Evolutionary conservation across 2,329 filamentous ascomycete genomes (phyloP).

Genomic region (Teratosphaeriaceae sp.): DNA sequence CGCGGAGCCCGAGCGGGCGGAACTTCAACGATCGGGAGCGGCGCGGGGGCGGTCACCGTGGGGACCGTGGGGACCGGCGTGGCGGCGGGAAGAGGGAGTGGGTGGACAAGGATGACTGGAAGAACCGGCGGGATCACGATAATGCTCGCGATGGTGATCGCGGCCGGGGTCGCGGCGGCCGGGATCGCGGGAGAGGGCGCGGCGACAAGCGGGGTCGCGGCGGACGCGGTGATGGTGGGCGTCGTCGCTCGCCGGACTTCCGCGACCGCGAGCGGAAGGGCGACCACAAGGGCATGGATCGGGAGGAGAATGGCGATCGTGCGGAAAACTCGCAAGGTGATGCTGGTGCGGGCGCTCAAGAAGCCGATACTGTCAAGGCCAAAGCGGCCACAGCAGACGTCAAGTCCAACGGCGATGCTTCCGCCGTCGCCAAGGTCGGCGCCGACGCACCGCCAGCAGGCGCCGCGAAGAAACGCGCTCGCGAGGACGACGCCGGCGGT

Average conservation of each 20-base stretch:
- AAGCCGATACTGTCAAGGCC: background rate
- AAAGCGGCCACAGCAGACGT: constrained; percentile 1
- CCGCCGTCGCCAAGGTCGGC: background rate
- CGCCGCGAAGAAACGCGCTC: constrained; percentile 7
- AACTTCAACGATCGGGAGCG: constrained; percentile 14
- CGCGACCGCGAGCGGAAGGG: background rate
- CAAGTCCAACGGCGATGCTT: background rate
- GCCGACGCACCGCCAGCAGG: constrained; percentile 1
- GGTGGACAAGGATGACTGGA: constrained; percentile 11
- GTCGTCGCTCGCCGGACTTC: constrained; percentile 4
- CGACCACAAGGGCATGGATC: background rate
- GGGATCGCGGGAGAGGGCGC: constrained; percentile 3
- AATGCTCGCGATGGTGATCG: constrained; percentile 3
- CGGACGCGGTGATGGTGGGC: constrained; percentile 5
- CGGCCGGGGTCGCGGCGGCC: constrained; percentile 8
- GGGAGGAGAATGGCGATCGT: constrained; percentile 1
- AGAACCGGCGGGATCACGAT: constrained; percentile 8
- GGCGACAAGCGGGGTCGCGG: constrained; percentile 4
- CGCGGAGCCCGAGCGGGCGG: constrained; percentile 6
- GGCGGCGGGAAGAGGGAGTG: constrained; percentile 4
- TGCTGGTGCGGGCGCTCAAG: constrained; percentile 1
- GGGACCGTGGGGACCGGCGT: background rate
- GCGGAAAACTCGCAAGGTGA: constrained; percentile 3
- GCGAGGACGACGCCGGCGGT: constrained; percentile 8
- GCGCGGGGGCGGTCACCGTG: constrained; percentile 22